Base-by-base conservation (phyloP, 2,329 filamentous ascomycete species). In the Simplicillium sp. region DNA sequence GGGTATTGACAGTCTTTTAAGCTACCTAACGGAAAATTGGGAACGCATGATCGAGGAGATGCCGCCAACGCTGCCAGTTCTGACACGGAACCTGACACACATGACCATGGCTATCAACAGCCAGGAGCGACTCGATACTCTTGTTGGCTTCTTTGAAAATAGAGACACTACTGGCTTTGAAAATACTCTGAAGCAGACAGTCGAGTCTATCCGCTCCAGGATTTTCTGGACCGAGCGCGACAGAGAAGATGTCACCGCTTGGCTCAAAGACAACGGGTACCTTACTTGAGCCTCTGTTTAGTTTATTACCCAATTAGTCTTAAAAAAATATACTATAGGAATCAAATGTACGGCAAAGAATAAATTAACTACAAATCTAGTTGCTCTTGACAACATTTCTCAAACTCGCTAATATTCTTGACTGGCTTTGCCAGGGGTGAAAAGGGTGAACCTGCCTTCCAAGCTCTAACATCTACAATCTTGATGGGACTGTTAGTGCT, bases 11-110 rank as follows among this genome's bases (percentile, higher is more conserved):
- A 84, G 84, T 7, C 73, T 95, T 43, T 96, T 84, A 74, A 62
- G 60, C 14, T 97, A 87, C 85, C 72, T 94, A 69, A 84, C 81
- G 57, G 72, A 80, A 49, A 92, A 94, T 65, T 97, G 90, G 88
- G 84, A 85, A n/a, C 73, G 77, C 29, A 70, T 97, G 34, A 76
- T 79, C 59, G 80, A 84, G 70, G 82, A 85, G 55, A 76, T 95
- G 36, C 89, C 88, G 25, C 87, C 90, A 13, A 82, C 80, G 15
- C 75, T 94, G n/a, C 9, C 9, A 9, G n/a, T n/a, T n/a, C n/a
- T 31, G 29, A 9, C 29, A 9, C 29, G 29, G 9, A n/a, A 9
- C 29, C 29, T 31, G 9, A 31, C 29, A 9, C n/a, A 31, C n/a
- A 9, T 31, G 9, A n/a, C n/a, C 9, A 9, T n/a, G 9, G 29